Conservation (phyloP, 257 asterid species). For the Solanum pimpinellifolium region DNA sequence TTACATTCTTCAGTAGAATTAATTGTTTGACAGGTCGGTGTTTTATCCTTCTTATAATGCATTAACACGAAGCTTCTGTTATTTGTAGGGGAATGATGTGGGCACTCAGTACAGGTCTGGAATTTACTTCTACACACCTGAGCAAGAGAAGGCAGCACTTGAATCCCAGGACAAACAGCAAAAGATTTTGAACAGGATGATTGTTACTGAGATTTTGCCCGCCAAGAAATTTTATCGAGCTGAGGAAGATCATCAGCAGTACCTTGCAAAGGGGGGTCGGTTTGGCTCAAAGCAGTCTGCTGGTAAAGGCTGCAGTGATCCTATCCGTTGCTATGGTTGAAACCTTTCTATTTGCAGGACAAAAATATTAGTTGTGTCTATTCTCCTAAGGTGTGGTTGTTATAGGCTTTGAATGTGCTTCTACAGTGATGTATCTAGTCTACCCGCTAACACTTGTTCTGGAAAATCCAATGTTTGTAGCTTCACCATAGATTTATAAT, state of each 20-base stretch:
- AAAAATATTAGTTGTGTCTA: not conserved
- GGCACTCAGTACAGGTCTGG: conserved; percentile 94
- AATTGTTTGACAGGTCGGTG: not conserved
- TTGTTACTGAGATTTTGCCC: conserved; percentile 75
- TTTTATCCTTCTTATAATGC: not conserved
- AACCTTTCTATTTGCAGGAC: not conserved
- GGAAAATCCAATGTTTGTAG: not conserved
- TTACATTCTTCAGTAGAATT: not conserved
- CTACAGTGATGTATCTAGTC: not conserved
- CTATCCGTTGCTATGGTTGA: conserved; percentile 88
- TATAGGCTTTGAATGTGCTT: not conserved
- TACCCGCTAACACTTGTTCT: not conserved
- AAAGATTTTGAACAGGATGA: conserved; percentile 51
- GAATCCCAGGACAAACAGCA: conserved; percentile 70
- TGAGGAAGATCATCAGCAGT: conserved; percentile 94
- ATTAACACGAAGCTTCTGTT: not conserved
- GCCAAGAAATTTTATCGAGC: conserved; percentile 93
- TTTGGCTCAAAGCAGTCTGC: conserved; percentile 69
- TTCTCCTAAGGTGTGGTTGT: not conserved
- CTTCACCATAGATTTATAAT: not conserved
- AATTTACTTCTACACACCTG: conserved; percentile 78
- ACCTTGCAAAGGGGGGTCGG: conserved; percentile 88
- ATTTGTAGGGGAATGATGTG: conserved; percentile 77
- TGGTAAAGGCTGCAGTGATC: conserved; percentile 83
- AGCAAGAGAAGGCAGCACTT: conserved; percentile 76